Conservation (phyloP, 2,329 filamentous ascomycete genomes). For the Arthrobotrys sphaeroides region DNA sequence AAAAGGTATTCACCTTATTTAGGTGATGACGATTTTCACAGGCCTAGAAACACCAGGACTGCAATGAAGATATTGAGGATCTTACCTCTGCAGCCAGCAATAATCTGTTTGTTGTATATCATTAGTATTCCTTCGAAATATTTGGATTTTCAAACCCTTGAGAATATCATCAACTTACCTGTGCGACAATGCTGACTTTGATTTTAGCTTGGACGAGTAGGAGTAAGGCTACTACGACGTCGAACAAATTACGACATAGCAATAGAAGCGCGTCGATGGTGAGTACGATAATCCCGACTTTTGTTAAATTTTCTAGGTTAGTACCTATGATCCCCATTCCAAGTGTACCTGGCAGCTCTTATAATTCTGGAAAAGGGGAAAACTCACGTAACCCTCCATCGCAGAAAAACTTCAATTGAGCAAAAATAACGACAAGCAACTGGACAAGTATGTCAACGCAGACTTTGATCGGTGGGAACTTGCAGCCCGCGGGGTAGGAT, state of each 20-base stretch:
- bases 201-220: not conserved
- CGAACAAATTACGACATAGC: not conserved
- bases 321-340: too few species aligned
- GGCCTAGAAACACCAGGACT: not conserved
- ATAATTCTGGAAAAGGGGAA: not conserved
- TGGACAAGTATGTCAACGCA: not conserved
- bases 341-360: too few species aligned
- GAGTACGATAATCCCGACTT: not conserved
- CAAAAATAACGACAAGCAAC: not conserved
- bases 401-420: not conserved
- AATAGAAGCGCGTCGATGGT: not conserved
- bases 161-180: not conserved
- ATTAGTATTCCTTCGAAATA: not conserved
- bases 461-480: not conserved
- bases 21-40: not conserved
- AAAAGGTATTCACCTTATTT: not conserved
- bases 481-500: not conserved
- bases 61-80: not conserved
- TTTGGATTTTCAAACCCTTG: not conserved
- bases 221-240: not conserved
- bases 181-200: not conserved
- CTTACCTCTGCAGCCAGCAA: not conserved
- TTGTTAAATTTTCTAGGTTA: not conserved
- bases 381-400: not conserved
- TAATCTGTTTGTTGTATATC: not conserved